Evolutionary conservation across 2,329 filamentous ascomycete genomes (phyloP).

Genomic region (Paradendryphiella salina): DNA sequence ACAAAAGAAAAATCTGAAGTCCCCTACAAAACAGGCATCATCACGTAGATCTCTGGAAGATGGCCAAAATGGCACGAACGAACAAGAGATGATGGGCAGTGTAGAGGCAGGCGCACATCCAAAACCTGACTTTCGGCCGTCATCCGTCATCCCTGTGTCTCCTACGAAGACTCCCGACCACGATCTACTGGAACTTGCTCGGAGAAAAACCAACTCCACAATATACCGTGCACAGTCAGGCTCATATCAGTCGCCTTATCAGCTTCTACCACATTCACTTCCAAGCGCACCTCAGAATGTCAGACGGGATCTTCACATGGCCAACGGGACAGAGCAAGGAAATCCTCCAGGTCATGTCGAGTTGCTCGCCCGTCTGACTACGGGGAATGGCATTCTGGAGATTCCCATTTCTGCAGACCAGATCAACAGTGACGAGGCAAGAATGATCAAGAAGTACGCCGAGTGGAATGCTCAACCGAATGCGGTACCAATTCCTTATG

Average conservation of each 20-base stretch:
- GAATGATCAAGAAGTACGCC: conserved; percentile 13
- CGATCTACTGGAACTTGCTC: background rate
- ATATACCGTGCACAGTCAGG: background rate
- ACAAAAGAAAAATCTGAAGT: background rate
- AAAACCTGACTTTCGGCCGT: background rate
- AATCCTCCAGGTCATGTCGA: conserved; percentile 6
- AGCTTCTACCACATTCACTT: background rate
- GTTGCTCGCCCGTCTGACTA: conserved; percentile 10
- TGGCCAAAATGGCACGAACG: background rate
- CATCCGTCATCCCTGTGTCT: too few relatives aligned
- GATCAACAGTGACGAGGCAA: conserved; percentile 6
- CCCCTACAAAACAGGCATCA: background rate
- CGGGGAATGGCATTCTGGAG: conserved; percentile 3
- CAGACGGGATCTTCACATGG: background rate
- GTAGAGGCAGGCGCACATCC: background rate
- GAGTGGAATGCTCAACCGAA: conserved; percentile 9
- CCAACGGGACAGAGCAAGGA: background rate
- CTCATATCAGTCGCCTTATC: background rate
- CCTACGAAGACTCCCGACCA: background rate
- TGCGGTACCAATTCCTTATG: conserved; percentile 1
- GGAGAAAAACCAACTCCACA: background rate
- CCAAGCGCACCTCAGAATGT: background rate
- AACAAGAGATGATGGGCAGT: background rate
- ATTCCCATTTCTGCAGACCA: conserved; percentile 7
- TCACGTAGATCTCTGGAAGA: background rate